phyloP scores from a whole-genome alignment of 768 basidiomycete genomes.

The Macrolepiota dolichaula region DNA sequence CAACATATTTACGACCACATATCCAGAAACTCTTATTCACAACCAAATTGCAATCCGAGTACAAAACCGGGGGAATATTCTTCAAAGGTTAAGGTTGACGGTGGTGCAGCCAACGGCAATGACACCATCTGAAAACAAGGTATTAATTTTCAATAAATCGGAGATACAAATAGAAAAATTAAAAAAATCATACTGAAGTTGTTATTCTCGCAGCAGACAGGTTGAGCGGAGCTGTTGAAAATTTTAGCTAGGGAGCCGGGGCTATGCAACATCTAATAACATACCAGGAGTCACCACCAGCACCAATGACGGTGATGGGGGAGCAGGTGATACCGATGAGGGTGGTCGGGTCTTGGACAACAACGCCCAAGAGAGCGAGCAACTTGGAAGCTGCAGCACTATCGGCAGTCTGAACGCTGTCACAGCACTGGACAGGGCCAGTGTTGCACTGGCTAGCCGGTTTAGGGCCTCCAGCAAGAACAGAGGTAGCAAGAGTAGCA shows the following conservation, averaged over 20 bases:
- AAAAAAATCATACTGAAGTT: constrained; percentile 25
- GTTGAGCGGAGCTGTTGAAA: constrained; percentile 20
- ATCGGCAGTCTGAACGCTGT: constrained; percentile 20
- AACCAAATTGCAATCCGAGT: no score
- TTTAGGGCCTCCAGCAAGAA: no score
- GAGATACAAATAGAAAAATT: neutral
- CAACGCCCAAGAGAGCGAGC: constrained; percentile 15
- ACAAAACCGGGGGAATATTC: neutral
- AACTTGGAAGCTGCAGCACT: constrained; percentile 5
- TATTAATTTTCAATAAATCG: neutral
- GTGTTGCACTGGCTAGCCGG: no score
- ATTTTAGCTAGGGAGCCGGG: neutral
- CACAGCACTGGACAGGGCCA: constrained; percentile 24
- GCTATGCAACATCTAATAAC: neutral
- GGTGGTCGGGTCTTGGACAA: constrained; percentile 20
- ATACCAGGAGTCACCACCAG: constrained; percentile 21
- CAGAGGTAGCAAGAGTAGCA: no score
- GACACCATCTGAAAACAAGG: constrained; percentile 19
- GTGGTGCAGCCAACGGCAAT: constrained; percentile 25
- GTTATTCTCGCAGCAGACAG: constrained; percentile 30
- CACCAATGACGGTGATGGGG: constrained; percentile 24
- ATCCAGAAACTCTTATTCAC: no score
- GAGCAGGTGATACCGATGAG: no score
- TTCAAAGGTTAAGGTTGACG: constrained; percentile 25
- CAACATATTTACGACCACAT: no score